These are phyloP conservation scores for Dillenia suffruticosa DNA, from an alignment of 164 flowering plant genomes.

Conservation along the genomic window DNA sequence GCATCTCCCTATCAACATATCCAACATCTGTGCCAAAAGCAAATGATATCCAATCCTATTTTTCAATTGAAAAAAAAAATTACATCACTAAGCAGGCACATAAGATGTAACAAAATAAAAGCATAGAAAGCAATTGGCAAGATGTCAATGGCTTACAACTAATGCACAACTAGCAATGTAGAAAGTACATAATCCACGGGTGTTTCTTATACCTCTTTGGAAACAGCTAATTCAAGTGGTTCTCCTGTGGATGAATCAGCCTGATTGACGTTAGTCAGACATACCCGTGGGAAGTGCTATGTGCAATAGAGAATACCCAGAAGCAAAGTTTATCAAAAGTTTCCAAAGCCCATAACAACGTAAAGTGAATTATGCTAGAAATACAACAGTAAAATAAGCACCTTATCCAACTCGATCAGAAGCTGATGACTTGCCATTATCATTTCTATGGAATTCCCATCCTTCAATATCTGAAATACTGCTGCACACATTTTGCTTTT, in stretches of 20 bases:
- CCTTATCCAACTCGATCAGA: constrained; percentile 63
- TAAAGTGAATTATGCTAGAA: background rate
- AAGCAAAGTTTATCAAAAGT: background rate
- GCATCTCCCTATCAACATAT: constrained; percentile 25
- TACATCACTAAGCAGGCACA: constrained; percentile 2
- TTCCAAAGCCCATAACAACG: background rate
- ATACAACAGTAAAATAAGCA: constrained; percentile 11
- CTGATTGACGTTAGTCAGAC: constrained; percentile 19
- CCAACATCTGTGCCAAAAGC: constrained; percentile 28
- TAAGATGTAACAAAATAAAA: background rate
- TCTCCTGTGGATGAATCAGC: constrained; percentile 17
- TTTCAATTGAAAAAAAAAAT: constrained; percentile 4
- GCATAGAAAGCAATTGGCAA: too few species aligned
- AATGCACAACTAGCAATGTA: background rate
- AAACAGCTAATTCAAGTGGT: constrained; percentile 29
- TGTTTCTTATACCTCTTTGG: constrained; percentile 44
- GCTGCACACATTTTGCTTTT: constrained; percentile 72
- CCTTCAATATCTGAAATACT: constrained; percentile 53
- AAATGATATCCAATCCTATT: constrained; percentile 86
- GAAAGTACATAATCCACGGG: background rate
- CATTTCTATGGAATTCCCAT: constrained; percentile 56
- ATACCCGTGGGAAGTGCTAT: constrained; percentile 61
- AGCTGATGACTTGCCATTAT: constrained; percentile 64
- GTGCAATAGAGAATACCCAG: constrained; percentile 2
- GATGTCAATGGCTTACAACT: background rate